Base-by-base conservation (phyloP, 371 early-diverging fungal genomes). In the Zopfochytrium polystomum region DNA sequence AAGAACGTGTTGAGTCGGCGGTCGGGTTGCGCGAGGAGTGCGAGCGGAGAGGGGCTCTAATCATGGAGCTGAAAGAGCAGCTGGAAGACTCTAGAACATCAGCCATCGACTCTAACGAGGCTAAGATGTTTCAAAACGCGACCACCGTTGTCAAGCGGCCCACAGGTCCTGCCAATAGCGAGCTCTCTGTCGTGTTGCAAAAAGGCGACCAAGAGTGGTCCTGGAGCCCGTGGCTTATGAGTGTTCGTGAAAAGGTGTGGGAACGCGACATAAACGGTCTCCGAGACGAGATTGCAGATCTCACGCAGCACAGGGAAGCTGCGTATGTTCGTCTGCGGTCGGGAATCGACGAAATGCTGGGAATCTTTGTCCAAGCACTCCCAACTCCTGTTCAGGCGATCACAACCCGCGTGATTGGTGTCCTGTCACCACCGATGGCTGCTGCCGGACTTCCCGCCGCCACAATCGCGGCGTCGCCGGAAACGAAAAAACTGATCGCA, bases 211-310 rank as follows among this genome's bases (percentile, higher is more conserved):
- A 58, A 11, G 56, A 57, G 5, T 74, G 70, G 70, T 65, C 70
- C 33, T 70, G 70, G 70, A 68, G 57, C 32, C 55, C 58, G 15
- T 74, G 74, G 74, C 18, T 70, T 27, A 57, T 65, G 34, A 54
- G 65, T 11, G 59, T 68, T 23, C 20, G 53, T 29, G 25, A n/a
- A 26, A 63, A 71, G 58, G 56, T 38, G 18, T 74, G 67, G 68
- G 68, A 74, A 9, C 32, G 65, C 11, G 68, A 74, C 48, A 52
- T 74, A 23, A 20, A 46, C 22, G 74, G 74, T 11, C 44, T 74
- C 18, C 35, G 53, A 33, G 43, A 63, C 3, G 74, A 74, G 67
- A 68, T 72, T 23, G 58, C 53, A 18, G 61, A 72, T 33, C 59
- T 72, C 13, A 51, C 48, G 5, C 25, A 20, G 22, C 60, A 72